Evolutionary conservation across 2,329 filamentous ascomycete genomes (phyloP), one percentile per base, ranked within the genome.

Genomic region (Ascochyta lentis): DNA sequence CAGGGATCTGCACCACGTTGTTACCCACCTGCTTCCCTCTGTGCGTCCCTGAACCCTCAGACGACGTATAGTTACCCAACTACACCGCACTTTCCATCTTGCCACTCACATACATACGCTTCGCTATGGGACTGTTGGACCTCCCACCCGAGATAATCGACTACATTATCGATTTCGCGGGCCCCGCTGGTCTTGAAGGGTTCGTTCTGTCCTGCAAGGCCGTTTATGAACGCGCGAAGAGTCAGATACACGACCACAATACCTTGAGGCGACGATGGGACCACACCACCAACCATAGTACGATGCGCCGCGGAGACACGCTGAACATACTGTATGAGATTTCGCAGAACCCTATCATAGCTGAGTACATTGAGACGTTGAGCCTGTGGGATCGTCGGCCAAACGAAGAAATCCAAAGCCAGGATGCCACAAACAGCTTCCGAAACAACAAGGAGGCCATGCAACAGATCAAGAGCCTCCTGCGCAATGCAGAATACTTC

Each of bases 111-210:
- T 15, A 10, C 15, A 6, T 8, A 16, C 29, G 7, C 41, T 38
- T 42, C 37, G 16, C 46, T 3, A 75, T 75, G 72, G 26, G 63
- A 10, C 64, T 75, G 12, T 66, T 74, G 31, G 65, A 71, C 39
- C 63, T 75, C 12, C 71, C 72, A 1, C 60, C 60, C 3, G 72
- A 75, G 44, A 60, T 74, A n/a, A 56, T 75, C 16, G 70, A 72
- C 43, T 60, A 62, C 8, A 69, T 75, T 33, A 66, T 75, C 34
- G 61, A 68, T 29, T 60, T 59, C 23, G 64, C 69, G 10, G 55
- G 64, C 8, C 71, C 72, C 6, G 23, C 37, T 35, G 69, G 70
- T 8, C 50, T 75, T 8, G 68, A 74, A 50, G 57, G 52, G 39
- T 68, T 75, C 37, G 70, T 65, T 3, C 64, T 75, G 9, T 58